These are phyloP conservation scores for Hymenoscyphus infarciens DNA, from an alignment of 2,329 filamentous ascomycete species.

Conservation along the genomic window DNA sequence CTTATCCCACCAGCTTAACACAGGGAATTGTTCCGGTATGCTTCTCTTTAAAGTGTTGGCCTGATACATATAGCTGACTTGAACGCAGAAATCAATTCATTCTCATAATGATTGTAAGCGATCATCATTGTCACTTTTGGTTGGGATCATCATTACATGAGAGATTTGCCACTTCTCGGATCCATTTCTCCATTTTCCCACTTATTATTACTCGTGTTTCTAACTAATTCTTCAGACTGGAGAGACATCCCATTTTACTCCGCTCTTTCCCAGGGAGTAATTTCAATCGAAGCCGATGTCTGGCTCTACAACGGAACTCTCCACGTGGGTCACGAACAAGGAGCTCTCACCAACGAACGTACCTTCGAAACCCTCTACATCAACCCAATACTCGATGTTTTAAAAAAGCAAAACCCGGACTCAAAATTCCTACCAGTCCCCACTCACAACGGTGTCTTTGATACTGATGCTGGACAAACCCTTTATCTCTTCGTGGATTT, in stretches of 20 bases:
- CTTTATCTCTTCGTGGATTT: conserved; percentile 63
- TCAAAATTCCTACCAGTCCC: conserved; percentile 42
- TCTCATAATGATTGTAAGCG: conserved; percentile 58
- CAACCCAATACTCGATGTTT: conserved; percentile 28
- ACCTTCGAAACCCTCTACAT: conserved; percentile 32
- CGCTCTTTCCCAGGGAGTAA: conserved; percentile 26
- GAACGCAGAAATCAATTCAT: conserved; percentile 46
- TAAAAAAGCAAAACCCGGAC: conserved; percentile 31
- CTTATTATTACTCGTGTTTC: background rate
- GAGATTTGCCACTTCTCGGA: too few species aligned
- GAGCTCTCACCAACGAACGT: conserved; percentile 24
- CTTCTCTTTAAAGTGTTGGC: background rate
- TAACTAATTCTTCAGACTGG: conserved; percentile 37
- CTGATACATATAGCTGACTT: too few species aligned
- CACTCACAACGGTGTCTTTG: conserved; percentile 58
- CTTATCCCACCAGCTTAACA: conserved; percentile 59
- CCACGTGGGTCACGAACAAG: conserved; percentile 29
- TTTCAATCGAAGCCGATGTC: conserved; percentile 31
- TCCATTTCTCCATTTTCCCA: too few species aligned
- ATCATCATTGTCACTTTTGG: conserved; percentile 24
- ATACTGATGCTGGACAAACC: conserved; percentile 52
- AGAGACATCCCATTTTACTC: conserved; percentile 31
- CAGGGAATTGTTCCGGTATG: conserved; percentile 54
- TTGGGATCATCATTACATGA: background rate
- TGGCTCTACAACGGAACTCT: conserved; percentile 32